Evolutionary conservation across 2,329 filamentous ascomycete genomes (phyloP).

Genomic region (Ramularia collo-cygni): DNA sequence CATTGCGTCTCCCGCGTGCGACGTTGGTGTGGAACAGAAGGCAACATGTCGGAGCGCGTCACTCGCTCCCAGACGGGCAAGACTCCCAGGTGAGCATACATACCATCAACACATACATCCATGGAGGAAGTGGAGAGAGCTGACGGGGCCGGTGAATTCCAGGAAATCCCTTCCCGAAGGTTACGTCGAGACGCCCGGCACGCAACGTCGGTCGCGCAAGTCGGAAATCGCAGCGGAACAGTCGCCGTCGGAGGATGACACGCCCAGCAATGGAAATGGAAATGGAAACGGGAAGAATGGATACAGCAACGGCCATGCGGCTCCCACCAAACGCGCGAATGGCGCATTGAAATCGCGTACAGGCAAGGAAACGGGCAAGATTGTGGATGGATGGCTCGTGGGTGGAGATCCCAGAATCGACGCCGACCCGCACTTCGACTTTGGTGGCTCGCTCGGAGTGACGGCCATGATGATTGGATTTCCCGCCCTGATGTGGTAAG

Average conservation of each 20-base stretch:
- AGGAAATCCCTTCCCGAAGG: conserved; percentile 37
- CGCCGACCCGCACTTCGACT: conserved; percentile 58
- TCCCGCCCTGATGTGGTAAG: conserved; percentile 81
- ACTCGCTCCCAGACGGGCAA: conserved; percentile 44
- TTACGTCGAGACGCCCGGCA: conserved; percentile 45
- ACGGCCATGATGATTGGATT: conserved; percentile 84
- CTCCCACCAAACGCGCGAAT: conserved; percentile 21
- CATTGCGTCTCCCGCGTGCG: too few relatives aligned
- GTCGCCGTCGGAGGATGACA: conserved; percentile 23
- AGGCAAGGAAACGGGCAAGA: conserved; percentile 31
- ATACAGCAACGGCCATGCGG: conserved; percentile 5
- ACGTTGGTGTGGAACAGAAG: too few relatives aligned
- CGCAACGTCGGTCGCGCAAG: conserved; percentile 37
- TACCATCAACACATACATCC: background rate
- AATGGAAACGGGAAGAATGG: conserved; percentile 9
- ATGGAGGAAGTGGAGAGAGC: too few relatives aligned
- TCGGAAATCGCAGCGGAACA: conserved; percentile 28
- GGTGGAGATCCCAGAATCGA: conserved; percentile 37
- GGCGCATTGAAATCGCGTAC: background rate
- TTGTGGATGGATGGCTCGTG: conserved; percentile 34
- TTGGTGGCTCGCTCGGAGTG: conserved; percentile 79
- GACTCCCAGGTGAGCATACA: conserved; percentile 36
- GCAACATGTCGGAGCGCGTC: conserved; percentile 23
- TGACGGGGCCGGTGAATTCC: too few relatives aligned
- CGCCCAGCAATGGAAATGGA: conserved; percentile 11